Evolutionary conservation across 768 basidiomycete species (phyloP), one percentile per base, ranked within the genome.

Genomic region (Butyriboletus loyo): DNA sequence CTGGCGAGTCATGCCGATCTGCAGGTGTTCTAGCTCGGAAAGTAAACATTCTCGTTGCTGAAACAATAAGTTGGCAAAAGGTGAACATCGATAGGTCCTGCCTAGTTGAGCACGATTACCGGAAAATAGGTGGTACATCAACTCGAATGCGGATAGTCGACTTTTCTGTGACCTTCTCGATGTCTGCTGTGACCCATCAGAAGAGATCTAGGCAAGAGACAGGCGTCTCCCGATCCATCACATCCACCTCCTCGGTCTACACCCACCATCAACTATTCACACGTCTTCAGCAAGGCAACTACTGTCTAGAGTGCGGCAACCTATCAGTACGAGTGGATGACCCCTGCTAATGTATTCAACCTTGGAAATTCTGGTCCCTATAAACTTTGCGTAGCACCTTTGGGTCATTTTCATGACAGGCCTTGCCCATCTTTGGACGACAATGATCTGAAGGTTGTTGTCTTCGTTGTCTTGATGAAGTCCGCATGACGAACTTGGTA

Each of bases 231-330:
- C 50, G 11, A 50, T 58, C 25, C 31, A 54, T 59, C 42, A 58
- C 22, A 48, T 40, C 46, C 51, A 56, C 60, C 49, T 61, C 64
- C 62, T 66, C 62, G 65, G 67, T 62, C 52, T 54, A 57, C 55
- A 42, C 35, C 57, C 52, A 61, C 54, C 46, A 45, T 49, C 39
- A 45, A 44, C 37, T 40, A 15, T 49, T 48, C 47, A 43, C 27
- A 39, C 44, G 32, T 50, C 46, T 56, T 53, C 21, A 43, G 55
- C 59, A 57, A 59, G 57, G 57, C 37, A 56, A 58, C 22, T 31
- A 22, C 47, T 54, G 30, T 44, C 50, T 53, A 43, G 35, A 30
- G 30, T 43, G 46, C 39, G 44, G 50, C 5, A 59, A 48, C 46
- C 49, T 49, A 40, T 53, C 24, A 24, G 40, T 21, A 48, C 27